Evolutionary conservation across 148 eudicot genomes (phyloP).

Genomic region (Rhododendron vialii): DNA sequence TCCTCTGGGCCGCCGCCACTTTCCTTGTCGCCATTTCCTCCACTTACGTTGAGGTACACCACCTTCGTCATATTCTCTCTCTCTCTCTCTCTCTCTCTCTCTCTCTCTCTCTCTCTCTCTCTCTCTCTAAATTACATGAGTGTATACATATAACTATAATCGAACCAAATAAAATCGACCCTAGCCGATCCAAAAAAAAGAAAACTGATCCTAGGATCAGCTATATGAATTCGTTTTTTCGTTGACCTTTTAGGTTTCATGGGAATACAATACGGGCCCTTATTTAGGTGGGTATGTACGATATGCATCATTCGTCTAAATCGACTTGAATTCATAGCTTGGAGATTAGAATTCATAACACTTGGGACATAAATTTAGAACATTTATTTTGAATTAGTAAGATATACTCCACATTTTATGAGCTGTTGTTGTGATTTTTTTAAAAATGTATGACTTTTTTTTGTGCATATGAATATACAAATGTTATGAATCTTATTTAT

Average conservation of each 20-base stretch:
- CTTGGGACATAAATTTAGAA: not conserved
- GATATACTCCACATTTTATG: not conserved
- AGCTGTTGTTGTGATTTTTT: not conserved
- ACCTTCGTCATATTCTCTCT: too few relatives aligned
- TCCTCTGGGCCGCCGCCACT: slow-evolving; percentile 86
- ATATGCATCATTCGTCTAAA: too few relatives aligned
- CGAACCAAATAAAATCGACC: too few relatives aligned
- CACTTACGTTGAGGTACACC: slow-evolving; percentile 58
- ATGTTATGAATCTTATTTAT: too few relatives aligned
- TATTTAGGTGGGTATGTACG: too few relatives aligned
- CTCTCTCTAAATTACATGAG: not conserved
- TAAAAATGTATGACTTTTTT: not conserved
- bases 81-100: not conserved
- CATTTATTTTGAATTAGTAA: not conserved
- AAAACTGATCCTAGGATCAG: too few relatives aligned
- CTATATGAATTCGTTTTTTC: too few relatives aligned
- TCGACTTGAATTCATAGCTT: not conserved
- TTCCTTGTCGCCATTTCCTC: slow-evolving; percentile 65
- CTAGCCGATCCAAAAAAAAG: too few relatives aligned
- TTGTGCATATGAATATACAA: not conserved
- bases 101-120: not conserved
- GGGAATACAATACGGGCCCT: too few relatives aligned
- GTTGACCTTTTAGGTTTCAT: too few relatives aligned
- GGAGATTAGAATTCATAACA: not conserved
- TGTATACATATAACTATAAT: too few relatives aligned